Evolutionary conservation across 495 filamentous ascomycete species (phyloP).

Genomic region (Jackrogersella minutella): DNA sequence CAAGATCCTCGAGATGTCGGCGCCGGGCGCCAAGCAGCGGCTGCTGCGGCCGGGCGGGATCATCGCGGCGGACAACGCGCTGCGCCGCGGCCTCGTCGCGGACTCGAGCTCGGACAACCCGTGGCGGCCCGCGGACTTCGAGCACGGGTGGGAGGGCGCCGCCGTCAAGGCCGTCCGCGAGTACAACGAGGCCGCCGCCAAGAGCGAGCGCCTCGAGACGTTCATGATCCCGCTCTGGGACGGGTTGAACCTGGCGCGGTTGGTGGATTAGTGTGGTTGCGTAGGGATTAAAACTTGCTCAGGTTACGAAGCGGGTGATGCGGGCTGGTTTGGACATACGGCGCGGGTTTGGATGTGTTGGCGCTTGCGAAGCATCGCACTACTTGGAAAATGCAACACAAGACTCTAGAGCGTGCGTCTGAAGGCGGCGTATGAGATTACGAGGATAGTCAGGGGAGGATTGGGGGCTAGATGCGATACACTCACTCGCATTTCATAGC

Average conservation of each 20-base stretch:
- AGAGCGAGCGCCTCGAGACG: conserved; percentile 41
- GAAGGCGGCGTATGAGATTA: neutral
- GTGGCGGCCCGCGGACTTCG: conserved; percentile 14
- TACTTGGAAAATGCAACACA: neutral
- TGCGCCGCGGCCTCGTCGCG: conserved; percentile 47
- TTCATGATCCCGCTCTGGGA: conserved; percentile 50
- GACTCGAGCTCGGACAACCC: conserved; percentile 46
- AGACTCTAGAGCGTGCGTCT: too few relatives aligned
- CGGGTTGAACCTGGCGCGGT: conserved; percentile 41
- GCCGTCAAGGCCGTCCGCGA: conserved; percentile 35
- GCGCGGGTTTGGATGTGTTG: too few relatives aligned
- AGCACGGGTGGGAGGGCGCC: neutral
- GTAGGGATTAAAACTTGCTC: too few relatives aligned
- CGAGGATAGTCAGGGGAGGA: neutral
- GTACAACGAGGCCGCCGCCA: conserved; percentile 43
- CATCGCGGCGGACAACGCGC: conserved; percentile 50
- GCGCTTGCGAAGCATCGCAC: neutral
- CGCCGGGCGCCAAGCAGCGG: conserved; percentile 34
- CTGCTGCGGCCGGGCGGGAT: conserved; percentile 47
- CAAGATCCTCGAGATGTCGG: conserved; percentile 41
- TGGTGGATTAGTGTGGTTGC: conserved; percentile 40
- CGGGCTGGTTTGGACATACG: too few relatives aligned
- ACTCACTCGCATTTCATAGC: neutral
- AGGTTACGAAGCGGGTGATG: too few relatives aligned
- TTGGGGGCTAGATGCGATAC: neutral